Base-by-base conservation (phyloP, 176 grass and related monocot species). In the Otatea glauca region DNA sequence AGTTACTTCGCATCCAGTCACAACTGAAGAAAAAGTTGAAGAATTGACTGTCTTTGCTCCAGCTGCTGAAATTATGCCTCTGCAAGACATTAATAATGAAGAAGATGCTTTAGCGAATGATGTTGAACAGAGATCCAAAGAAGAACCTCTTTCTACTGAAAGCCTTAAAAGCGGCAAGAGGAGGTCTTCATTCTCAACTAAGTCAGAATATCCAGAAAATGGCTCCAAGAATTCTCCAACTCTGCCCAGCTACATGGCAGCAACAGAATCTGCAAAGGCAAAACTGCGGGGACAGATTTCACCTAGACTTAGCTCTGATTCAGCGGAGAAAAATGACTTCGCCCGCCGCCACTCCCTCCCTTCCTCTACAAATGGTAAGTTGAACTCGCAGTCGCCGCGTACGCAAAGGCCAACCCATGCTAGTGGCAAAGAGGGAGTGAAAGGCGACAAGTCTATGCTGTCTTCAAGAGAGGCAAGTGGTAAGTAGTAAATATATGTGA, bases 191-290 rank as follows among this genome's bases (percentile, higher is more conserved):
- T 89, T 99, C 86, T 91, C 93, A 79, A 69, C 77, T 35, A 93
- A 88, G 82, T 80, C 76, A 63, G 96, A 96, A 85, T 89, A 94
- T 79, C 65, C 85, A 68, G 97, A 96, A 86, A 92, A 91, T 77
- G 86, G 79, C 43, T 78, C 87, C 4, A 89, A 85, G 70, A 91
- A 92, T 71, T 86, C 78, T 48, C 94, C 92, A 76, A 9, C 69
- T 61, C 70, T 97, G 43, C 94, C 94, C 37, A 98, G 96, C 84
- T 98, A 95, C 84, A 98, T 98, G 96, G 85, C 89, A 58, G 80
- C 92, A 67, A 98, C 96, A 65, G 27, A 87, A 74, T 98, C 96
- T 86, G 93, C 96, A 24, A 95, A 98, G 80, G 93, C 96, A 2
- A 98, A 95, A 64, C 59, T 98, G 48, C 88, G 89, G 44, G 96